Conservation (phyloP, 352 stramenopile species). For the Pythium apleroticum region DNA sequence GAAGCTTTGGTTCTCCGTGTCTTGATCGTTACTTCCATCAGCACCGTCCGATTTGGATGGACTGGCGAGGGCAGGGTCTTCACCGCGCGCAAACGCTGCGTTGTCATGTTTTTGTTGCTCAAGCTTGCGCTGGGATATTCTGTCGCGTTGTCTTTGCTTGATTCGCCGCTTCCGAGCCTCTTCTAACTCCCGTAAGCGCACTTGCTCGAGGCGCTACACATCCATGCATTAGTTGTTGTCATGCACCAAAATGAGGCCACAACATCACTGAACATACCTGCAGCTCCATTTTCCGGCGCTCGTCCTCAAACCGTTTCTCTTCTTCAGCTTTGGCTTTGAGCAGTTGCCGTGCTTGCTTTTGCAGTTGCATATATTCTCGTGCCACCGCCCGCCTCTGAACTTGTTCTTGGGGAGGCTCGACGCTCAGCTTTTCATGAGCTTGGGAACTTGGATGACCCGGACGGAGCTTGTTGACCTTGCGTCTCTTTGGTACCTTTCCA, state of each 20-base stretch:
- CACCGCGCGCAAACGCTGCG: not conserved
- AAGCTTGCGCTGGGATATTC: slow-evolving; percentile 13
- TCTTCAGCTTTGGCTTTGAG: slow-evolving; percentile 38
- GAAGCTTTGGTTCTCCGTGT: slow-evolving; percentile 20
- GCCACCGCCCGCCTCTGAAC: slow-evolving; percentile 52
- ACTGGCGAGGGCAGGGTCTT: not conserved
- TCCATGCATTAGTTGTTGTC: not conserved
- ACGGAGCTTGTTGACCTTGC: not conserved
- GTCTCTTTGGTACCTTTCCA: slow-evolving; percentile 7
- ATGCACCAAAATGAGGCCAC: not conserved
- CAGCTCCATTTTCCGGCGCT: slow-evolving; percentile 43
- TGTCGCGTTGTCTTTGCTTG: slow-evolving; percentile 22
- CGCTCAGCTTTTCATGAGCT: slow-evolving; percentile 21
- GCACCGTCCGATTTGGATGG: not conserved
- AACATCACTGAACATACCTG: slow-evolving; percentile 33
- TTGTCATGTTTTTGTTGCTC: not conserved
- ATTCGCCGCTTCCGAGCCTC: slow-evolving; percentile 21
- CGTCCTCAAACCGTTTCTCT: slow-evolving; percentile 29
- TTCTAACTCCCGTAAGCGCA: slow-evolving; percentile 24
- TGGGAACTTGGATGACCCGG: slow-evolving; percentile 5
- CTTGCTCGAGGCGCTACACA: slow-evolving; percentile 29
- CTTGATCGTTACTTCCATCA: not conserved
- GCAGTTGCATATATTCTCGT: slow-evolving; percentile 65
- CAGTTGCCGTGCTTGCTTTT: slow-evolving; percentile 50
- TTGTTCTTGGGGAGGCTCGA: slow-evolving; percentile 28